Evolutionary conservation across 441 rosid genomes (phyloP).

Genomic region (Viola pubescens): DNA sequence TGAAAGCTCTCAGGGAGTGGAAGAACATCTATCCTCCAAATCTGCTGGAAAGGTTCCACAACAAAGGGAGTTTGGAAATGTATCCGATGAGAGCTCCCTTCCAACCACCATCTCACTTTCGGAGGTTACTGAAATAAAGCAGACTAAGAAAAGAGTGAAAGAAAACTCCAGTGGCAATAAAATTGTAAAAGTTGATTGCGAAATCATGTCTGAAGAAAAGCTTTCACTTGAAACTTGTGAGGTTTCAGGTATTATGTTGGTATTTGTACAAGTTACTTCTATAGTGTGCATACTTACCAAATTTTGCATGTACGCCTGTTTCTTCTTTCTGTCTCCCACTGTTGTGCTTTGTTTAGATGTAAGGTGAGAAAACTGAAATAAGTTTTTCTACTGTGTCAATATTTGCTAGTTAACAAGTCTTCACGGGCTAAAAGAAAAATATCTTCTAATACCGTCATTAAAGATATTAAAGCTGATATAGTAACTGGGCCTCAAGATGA

Average conservation of each 20-base stretch:
- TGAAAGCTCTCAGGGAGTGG: constrained; percentile 30
- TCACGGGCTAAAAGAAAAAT: constrained; percentile 23
- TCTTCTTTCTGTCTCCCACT: neutral
- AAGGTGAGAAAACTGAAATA: neutral
- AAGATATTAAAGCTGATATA: constrained; percentile 21
- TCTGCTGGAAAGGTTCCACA: constrained; percentile 19
- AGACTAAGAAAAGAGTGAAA: constrained; percentile 34
- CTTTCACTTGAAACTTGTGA: constrained; percentile 22
- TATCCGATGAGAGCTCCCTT: constrained; percentile 18
- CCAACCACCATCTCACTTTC: constrained; percentile 22
- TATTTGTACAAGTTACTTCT: neutral
- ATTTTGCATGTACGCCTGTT: neutral
- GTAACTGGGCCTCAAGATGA: constrained; percentile 35
- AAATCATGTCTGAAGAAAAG: constrained; percentile 23
- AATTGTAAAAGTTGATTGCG: constrained; percentile 28
- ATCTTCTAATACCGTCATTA: constrained; percentile 23
- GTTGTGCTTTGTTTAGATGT: no score
- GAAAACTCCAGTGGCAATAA: constrained; percentile 20
- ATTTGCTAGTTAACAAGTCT: constrained; percentile 25
- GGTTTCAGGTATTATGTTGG: constrained; percentile 27
- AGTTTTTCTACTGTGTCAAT: constrained; percentile 9
- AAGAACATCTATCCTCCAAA: constrained; percentile 21
- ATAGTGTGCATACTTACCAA: neutral
- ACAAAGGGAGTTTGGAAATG: constrained; percentile 24
- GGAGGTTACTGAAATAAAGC: constrained; percentile 27